Evolutionary conservation across 176 grass and related monocot species (phyloP).

Genomic region (Melocanna baccifera): DNA sequence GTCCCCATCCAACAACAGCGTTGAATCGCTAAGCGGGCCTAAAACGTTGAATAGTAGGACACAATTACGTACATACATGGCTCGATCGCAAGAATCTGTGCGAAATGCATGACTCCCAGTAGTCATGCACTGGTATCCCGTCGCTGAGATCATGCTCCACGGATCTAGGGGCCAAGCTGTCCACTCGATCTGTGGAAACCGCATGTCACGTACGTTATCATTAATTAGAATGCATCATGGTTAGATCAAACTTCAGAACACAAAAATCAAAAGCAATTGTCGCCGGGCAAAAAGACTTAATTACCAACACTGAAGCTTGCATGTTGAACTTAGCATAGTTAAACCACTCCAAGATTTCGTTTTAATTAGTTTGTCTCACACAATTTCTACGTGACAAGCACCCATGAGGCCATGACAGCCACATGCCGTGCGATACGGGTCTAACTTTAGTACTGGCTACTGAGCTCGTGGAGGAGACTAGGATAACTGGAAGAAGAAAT

Average conservation of each 20-base stretch:
- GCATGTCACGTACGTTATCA: not conserved
- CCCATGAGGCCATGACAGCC: not conserved
- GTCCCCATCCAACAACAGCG: too few species aligned
- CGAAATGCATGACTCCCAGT: not conserved
- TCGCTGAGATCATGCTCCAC: not conserved
- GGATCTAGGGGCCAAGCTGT: not conserved
- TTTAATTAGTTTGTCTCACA: not conserved
- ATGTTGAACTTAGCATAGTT: not conserved
- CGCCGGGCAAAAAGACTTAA: too few species aligned
- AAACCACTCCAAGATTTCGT: not conserved
- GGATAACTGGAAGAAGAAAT: not conserved
- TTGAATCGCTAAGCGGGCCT: too few species aligned
- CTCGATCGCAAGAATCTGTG: not conserved
- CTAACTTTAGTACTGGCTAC: slow-evolving; percentile 7
- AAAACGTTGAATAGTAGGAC: not conserved
- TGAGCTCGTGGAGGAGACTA: slow-evolving; percentile 22
- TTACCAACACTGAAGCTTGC: not conserved
- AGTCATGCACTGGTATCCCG: not conserved
- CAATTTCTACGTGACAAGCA: not conserved
- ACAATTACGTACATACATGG: not conserved
- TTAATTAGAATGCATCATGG: not conserved
- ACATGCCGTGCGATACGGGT: not conserved
- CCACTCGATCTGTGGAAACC: not conserved
- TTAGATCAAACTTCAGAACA: not conserved
- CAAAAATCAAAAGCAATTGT: not conserved